These are phyloP conservation scores for Spirogloea muscicola DNA, from an alignment of 139 green algal species.

Conservation along the genomic window DNA sequence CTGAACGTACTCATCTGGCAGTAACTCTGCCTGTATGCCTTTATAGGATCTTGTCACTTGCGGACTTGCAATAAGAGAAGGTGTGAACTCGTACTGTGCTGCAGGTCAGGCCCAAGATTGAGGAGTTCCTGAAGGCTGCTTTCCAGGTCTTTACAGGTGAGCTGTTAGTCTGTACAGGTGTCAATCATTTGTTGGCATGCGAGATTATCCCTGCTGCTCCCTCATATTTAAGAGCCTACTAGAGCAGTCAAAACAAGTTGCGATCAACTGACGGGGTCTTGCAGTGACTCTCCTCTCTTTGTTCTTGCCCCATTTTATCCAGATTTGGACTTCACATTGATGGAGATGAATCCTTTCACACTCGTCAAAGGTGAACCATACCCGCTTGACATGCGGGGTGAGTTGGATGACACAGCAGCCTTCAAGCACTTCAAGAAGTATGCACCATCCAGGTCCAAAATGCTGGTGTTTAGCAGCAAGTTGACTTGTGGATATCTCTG, in stretches of 20 bases:
- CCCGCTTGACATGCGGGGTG: conserved; percentile 72
- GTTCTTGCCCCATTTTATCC: background rate
- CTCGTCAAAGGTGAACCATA: conserved; percentile 64
- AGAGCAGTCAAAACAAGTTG: background rate
- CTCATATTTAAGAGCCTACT: background rate
- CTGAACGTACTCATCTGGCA: too few relatives aligned
- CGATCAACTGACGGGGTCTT: conserved; percentile 17
- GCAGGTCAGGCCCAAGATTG: conserved; percentile 54
- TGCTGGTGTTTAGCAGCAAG: background rate
- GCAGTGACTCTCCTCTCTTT: background rate
- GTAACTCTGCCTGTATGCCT: too few relatives aligned
- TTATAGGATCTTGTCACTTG: too few relatives aligned
- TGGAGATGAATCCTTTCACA: conserved; percentile 96
- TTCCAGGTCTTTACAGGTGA: conserved; percentile 29
- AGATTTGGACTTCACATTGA: conserved; percentile 81
- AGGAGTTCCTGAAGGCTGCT: conserved; percentile 62
- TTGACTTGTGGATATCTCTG: background rate
- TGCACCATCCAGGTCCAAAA: background rate
- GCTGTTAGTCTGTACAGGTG: conserved; percentile 2
- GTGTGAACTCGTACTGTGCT: too few relatives aligned
- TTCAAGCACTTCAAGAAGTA: conserved; percentile 68
- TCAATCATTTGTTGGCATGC: background rate
- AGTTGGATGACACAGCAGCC: conserved; percentile 88
- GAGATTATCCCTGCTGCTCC: background rate
- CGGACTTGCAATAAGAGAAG: too few relatives aligned